Evolutionary conservation across 169 alveolate genomes (phyloP).

Genomic region (Eimeria praecox): DNA sequence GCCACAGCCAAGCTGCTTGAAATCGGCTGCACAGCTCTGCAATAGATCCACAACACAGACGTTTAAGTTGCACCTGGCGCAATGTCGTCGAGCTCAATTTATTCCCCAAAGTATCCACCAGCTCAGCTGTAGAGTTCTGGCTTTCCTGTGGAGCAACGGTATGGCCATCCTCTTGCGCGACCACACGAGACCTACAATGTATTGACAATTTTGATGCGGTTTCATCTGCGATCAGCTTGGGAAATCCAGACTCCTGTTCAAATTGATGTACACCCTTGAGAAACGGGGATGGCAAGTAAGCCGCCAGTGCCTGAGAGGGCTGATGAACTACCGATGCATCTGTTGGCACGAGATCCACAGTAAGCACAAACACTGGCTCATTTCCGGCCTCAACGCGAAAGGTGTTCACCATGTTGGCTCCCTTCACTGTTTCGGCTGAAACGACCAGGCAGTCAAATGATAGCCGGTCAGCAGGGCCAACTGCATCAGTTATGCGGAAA

Average conservation of each 20-base stretch:
- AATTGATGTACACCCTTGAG: neutral
- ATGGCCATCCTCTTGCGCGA: neutral
- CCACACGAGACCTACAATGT: neutral
- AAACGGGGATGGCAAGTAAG: constrained; percentile 19
- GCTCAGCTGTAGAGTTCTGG: neutral
- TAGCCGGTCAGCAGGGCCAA: constrained; percentile 80
- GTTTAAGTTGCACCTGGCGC: constrained; percentile 46
- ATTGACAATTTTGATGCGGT: neutral
- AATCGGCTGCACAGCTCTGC: constrained; percentile 45
- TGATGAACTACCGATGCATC: neutral
- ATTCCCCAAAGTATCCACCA: neutral
- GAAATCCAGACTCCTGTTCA: neutral
- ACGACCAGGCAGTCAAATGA: constrained; percentile 77
- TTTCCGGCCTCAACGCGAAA: constrained; percentile 21
- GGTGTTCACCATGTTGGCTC: constrained; percentile 68
- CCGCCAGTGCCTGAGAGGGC: constrained; percentile 13
- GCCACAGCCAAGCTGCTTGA: constrained; percentile 57
- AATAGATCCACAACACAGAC: constrained; percentile 37
- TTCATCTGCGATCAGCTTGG: neutral
- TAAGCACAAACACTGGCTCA: constrained; percentile 62
- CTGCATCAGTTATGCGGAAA: constrained; percentile 61
- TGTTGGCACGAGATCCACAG: constrained; percentile 42
- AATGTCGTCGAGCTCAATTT: constrained; percentile 48
- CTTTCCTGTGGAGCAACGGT: neutral
- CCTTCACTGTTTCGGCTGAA: constrained; percentile 69